These are phyloP conservation scores for Eucalyptus regnans DNA, from an alignment of 345 rosid species.

Conservation along the genomic window DNA sequence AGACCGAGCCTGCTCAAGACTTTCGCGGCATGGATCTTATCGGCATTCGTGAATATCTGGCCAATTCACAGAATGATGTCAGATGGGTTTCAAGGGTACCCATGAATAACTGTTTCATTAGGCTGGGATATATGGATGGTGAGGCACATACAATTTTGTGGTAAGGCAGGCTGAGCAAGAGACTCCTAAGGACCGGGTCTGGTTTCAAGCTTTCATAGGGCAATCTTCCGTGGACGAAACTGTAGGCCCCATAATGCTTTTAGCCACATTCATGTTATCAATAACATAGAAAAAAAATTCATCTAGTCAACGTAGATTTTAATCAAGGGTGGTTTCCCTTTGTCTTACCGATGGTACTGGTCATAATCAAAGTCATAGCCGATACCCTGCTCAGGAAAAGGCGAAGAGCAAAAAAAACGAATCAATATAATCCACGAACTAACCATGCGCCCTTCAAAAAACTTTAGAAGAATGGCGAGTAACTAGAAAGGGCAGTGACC, in stretches of 20 bases:
- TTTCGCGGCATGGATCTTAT: slow-evolving; percentile 33
- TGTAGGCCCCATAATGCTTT: neutral
- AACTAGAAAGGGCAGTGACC: neutral
- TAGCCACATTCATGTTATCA: neutral
- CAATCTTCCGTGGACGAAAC: slow-evolving; percentile 70
- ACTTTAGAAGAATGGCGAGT: neutral
- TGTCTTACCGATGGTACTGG: slow-evolving; percentile 53
- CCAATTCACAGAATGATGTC: neutral
- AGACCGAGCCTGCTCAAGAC: slow-evolving; percentile 43
- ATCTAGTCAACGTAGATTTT: neutral
- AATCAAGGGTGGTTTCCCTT: neutral
- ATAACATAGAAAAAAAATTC: neutral
- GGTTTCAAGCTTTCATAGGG: slow-evolving; percentile 77
- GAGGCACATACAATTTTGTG: slow-evolving; percentile 56
- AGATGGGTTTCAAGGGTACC: neutral
- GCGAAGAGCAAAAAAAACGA: neutral
- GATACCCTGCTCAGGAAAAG: slow-evolving; percentile 40
- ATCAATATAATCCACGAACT: neutral
- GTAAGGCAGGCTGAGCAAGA: slow-evolving; percentile 50
- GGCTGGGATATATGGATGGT: neutral
- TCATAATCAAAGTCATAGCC: slow-evolving; percentile 76
- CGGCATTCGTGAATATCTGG: slow-evolving; percentile 54
- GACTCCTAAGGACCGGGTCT: slow-evolving; percentile 64
- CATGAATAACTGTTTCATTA: neutral
- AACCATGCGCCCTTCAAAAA: neutral